Evolutionary conservation across 805 yeast genomes (phyloP), one percentile per base, ranked within the genome.

Genomic region (Monosporozyma servazzii): DNA sequence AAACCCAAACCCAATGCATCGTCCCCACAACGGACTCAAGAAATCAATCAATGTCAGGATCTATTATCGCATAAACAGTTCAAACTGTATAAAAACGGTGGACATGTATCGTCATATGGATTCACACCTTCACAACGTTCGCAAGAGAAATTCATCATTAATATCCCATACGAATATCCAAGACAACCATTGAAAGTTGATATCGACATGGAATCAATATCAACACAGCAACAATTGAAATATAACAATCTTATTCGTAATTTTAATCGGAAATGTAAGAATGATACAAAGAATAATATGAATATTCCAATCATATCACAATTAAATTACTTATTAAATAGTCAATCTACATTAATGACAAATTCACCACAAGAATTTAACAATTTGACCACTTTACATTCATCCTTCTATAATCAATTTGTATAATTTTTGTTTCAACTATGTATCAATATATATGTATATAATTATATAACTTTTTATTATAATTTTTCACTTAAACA

Each of bases 111-210:
- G 3, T 53, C 65, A 2, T 64, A 56, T 50, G 60, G 65, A 2
- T 48, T 56, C 25, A 50, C 23, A 25, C 43, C 56, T 3, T 43
- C 47, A 27, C 44, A 50, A 21, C 47, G 52, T 25, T 25, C 25
- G 5, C 25, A 23, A 29, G 23, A 49, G 9, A 57, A 58, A 30
- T 52, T 58, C 15, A 27, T 56, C 1, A 39, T 63, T 15, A 56
- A 52, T 17, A 49, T 64, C 13, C 66, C 67, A 3, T 43, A 47
- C 11, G 58, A 61, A 17, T 64, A 64, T 48, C 68, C 68, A n/a
- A 51, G 49, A 18, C 41, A 54, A 4, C 56, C 65, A 1, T 29
- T 59, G 2, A 61, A 61, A 10, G 17, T 44, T 3, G 37, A 33
- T 33, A 15, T 33, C 7, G 37, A 33, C 7, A 11, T 33, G 17